Conservation (phyloP, 495 filamentous ascomycete genomes). For the Aspergillus hancockii region DNA sequence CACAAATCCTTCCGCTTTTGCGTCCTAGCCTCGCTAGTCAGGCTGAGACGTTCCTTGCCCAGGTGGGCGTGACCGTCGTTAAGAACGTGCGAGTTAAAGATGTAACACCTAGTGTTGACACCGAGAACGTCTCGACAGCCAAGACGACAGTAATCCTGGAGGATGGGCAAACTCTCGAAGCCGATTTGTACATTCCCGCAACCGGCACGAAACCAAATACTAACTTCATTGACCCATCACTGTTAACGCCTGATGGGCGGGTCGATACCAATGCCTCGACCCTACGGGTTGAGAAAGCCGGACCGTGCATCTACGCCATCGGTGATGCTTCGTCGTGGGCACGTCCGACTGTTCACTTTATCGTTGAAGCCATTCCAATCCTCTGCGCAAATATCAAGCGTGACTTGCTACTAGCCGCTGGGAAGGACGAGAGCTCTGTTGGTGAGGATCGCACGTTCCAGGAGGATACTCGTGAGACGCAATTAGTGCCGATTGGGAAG, state of each 20-base stretch:
- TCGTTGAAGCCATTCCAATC: conserved; percentile 40
- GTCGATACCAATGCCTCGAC: conserved; percentile 44
- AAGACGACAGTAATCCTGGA: conserved; percentile 33
- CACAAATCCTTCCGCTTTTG: conserved; percentile 48
- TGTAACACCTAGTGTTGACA: conserved; percentile 23
- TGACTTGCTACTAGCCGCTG: conserved; percentile 29
- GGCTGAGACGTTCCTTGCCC: conserved; percentile 43
- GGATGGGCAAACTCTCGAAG: conserved; percentile 36
- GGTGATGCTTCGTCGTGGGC: conserved; percentile 42
- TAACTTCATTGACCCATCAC: conserved; percentile 32
- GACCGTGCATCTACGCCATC: conserved; percentile 47
- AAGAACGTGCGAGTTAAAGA: conserved; percentile 34
- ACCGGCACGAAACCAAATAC: conserved; percentile 49
- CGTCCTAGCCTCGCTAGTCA: conserved; percentile 34
- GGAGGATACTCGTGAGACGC: conserved; percentile 48
- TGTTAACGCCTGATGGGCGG: conserved; percentile 38
- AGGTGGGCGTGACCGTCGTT: conserved; percentile 45
- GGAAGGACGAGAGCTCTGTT: conserved; percentile 4
- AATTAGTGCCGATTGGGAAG: conserved; percentile 56
- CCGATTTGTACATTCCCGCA: conserved; percentile 53
- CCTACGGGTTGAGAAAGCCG: conserved; percentile 49
- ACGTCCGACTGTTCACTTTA: conserved; percentile 37
- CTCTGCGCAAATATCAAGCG: conserved; percentile 47
- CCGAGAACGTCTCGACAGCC: conserved; percentile 19
- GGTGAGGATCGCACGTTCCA: conserved; percentile 26